A percentile compares a stretch with the other conserved stretches of the same genome.
Evolutionary conservation across 164 flowering plant species (phyloP).

Genomic region (Hamamelis virginiana): DNA sequence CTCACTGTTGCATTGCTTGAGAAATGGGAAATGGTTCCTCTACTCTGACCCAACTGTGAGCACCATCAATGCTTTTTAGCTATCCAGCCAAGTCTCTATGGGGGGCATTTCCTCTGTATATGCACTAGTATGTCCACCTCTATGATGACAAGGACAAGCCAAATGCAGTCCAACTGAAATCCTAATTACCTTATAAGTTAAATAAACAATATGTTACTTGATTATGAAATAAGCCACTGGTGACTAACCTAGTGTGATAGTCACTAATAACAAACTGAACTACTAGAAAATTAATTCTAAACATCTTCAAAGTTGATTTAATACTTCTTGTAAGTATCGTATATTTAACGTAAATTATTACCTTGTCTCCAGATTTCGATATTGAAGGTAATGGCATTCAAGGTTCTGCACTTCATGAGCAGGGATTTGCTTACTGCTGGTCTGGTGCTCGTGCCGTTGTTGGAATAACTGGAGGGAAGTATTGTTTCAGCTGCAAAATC

Average conservation of each 20-base stretch:
- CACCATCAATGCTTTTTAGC: background rate
- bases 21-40: background rate
- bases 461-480: slow-evolving; percentile 62
- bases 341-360: background rate
- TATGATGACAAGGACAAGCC: too few species aligned
- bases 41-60: background rate
- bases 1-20: background rate
- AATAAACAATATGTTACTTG: too few species aligned
- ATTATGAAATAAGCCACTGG: too few species aligned
- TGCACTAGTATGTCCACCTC: background rate
- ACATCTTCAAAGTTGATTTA: background rate
- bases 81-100: background rate
- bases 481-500: slow-evolving; percentile 61
- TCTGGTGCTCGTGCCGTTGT: slow-evolving; percentile 63
- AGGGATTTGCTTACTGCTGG: slow-evolving; percentile 76
- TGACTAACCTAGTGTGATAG: too few species aligned
- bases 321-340: background rate
- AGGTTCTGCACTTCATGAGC: slow-evolving; percentile 48
- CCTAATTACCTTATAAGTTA: too few species aligned
- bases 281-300: background rate
- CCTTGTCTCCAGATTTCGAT: slow-evolving; percentile 46
- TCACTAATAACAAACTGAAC: too few species aligned
- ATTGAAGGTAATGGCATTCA: slow-evolving; percentile 47
- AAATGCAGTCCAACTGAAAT: too few species aligned
- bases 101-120: background rate